Evolutionary conservation across 768 basidiomycete species (phyloP), one percentile per base, ranked within the genome.

Genomic region (Polyporus arcularius): DNA sequence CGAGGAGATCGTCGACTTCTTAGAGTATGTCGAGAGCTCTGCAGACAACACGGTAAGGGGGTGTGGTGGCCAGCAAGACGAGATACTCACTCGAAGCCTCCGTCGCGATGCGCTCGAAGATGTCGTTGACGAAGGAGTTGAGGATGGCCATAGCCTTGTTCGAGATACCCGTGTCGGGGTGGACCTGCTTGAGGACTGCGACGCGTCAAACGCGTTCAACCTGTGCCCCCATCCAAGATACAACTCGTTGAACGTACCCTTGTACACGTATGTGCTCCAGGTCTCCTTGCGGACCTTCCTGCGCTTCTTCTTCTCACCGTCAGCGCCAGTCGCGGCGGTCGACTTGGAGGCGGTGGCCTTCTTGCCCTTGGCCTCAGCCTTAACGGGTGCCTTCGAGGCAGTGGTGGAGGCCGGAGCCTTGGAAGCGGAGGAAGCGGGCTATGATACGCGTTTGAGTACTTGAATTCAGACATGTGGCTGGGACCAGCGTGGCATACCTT

Each of bases 131-230:
- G 71, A 91, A 91, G 0, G 89, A 90, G 80, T 91, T 88, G 65
- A 89, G 78, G 72, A 91, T 90, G 54, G 88, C 86, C 88, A 90
- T 89, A 11, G 87, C 87, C 78, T 92, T 92, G 85, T 90, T 92
- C 55, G 90, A 92, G 79, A 94, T 92, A 86, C 92, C 92, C 63
- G 92, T 93, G 75, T 93, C 92, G 62, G 92, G 92, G 82, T 94
- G 92, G 60, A 94, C 92, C 78, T 94, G 92, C 81, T 91, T 92
- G 72, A 94, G 81, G 69, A 92, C 92, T 89, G 55, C 14, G 57
- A 35, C 42, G 26, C 35, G 18, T 30, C 15, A 30, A 26, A 18
- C 9, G 11, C 35, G 18, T 26, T 32, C 55, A 9, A 46, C 52
- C 12, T 21, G 28, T 21, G 26, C 16, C 7, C 7, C 18, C 18